Percentiles rank a stretch among this genome's conserved stretches.
These are phyloP conservation scores for Juglanconis oblonga DNA, from an alignment of 2,329 filamentous ascomycete genomes.

Conservation along the genomic window DNA sequence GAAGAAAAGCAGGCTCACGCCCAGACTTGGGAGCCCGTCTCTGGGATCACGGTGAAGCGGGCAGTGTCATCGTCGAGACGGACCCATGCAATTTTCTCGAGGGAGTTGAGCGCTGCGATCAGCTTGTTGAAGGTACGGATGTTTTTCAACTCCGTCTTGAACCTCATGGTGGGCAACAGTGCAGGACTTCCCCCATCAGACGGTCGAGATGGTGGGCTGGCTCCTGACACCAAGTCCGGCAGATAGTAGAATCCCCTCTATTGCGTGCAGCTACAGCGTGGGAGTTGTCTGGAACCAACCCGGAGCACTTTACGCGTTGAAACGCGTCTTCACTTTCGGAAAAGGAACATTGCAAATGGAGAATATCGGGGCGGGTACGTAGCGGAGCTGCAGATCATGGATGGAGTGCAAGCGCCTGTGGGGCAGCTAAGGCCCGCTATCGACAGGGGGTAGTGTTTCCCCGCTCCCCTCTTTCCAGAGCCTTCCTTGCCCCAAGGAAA, in stretches of 20 bases:
- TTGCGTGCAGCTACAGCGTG: neutral
- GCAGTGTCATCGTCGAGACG: constrained; percentile 83
- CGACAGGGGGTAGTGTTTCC: no score
- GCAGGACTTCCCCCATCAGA: neutral
- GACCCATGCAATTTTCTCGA: constrained; percentile 86
- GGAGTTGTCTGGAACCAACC: neutral
- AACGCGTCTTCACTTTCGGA: constrained; percentile 2
- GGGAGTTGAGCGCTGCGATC: constrained; percentile 59
- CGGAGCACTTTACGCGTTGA: constrained; percentile 3
- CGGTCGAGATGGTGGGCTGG: no score
- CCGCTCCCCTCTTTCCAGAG: no score
- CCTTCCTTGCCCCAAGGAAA: no score
- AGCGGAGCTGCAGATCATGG: neutral
- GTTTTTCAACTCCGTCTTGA: constrained; percentile 64
- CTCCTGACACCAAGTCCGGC: no score
- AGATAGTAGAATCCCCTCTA: no score
- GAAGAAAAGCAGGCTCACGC: constrained; percentile 54
- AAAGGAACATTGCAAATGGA: neutral
- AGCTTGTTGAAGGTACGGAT: constrained; percentile 66
- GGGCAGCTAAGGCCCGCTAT: no score
- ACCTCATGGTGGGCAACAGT: constrained; percentile 51
- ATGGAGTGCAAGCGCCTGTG: neutral
- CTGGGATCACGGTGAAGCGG: constrained; percentile 93
- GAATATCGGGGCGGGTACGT: neutral
- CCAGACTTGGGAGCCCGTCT: constrained; percentile 95